Base-by-base conservation (phyloP, 768 basidiomycete genomes). In the Trametes cubensis region DNA sequence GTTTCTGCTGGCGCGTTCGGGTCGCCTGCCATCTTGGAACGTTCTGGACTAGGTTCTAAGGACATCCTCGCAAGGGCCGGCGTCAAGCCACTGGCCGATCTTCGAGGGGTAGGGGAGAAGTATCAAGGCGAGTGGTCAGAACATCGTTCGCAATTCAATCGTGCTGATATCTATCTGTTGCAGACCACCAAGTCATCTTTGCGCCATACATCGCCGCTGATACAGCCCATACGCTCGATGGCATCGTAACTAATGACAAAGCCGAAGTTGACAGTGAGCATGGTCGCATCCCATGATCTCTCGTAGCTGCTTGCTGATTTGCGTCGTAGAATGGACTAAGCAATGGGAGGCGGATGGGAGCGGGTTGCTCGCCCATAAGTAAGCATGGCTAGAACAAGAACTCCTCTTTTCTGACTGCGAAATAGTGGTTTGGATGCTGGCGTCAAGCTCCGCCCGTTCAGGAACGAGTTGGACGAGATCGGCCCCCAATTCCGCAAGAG, bases 311-410 rank as follows among this genome's bases (percentile, higher is more conserved):
- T 25, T 25, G 23, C 23, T 47, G 3, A 20, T 25, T 14, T 10
- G 23, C 20, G 23, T 40, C 28, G n/a, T 34, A 80, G 78, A 73
- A 55, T 73, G 75, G 68, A 66, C 66, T 34, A 63, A 55, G 20
- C 71, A 78, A 44, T 82, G 75, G 72, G 58, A 68, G 10, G 65
- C 67, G 18, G 69, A 71, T 0, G 84, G 82, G 0, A 76, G 69
- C 34, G 84, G 85, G 2, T 67, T 82, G 44, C 74, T 88, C 66
- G 77, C 84, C 0, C 78, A 82, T 63, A 88, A 83, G 88, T 86
- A 14, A 58, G 64, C 28, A 11, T 11, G 6, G 10, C 34, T 11
- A 6, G 11, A 5, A 34, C 10, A 34, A 5, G 6, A 34, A 2
- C 34, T 34, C 34, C 6, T 17, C 11, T 44, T 17, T 11, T 20